Evolutionary conservation across 1,284 basidiomycete genomes (phyloP), one percentile per base, ranked within the genome.

Genomic region (Ceratobasidium sp.): DNA sequence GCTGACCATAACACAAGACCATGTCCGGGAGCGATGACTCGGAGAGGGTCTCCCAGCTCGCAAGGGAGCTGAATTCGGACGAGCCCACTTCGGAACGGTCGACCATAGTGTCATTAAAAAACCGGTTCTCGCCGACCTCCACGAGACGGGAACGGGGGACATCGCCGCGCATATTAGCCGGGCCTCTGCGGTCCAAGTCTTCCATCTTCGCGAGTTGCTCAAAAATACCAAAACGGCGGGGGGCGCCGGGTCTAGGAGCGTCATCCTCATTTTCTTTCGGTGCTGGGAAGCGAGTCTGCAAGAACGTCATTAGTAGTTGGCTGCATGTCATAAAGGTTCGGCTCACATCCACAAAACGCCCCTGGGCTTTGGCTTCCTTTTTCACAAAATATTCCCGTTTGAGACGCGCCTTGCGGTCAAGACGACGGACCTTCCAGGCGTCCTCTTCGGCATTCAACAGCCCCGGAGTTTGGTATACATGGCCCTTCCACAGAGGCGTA

Each of bases 61-160:
- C 65, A 22, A 68, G 65, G 16, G 65, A 68, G 51, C 65, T 68
- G 43, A 68, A 68, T 37, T 68, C 65, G 24, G 65, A 68, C n/a
- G 65, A 68, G n/a, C 65, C 65, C 27, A 68, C 65, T 34, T 68
- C 65, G 46, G 65, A 68, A 34, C 65, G 65, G 34, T 56, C 34
- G 22, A 56, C 46, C 65, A 68, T 68, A 49, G 65, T 68, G 29
- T 68, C 65, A 68, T 68, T 37, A 22, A 68, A 54, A 51, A 68
- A 68, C 49, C 65, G 65, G 24, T 68, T 68, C 65, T 68, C 65
- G 48, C 65, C 65, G 65, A 68, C 65, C 43, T 68, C 65, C 9
- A 68, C 65, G 27, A 68, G 65, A 8, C 65, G 48, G 49, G 65
- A 68, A 22, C 48, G 39, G 24, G 51, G 65, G n/a, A 49, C 34